phyloP scores from a whole-genome alignment of 2,329 filamentous ascomycete species.

The Botryosphaeria agaves region DNA sequence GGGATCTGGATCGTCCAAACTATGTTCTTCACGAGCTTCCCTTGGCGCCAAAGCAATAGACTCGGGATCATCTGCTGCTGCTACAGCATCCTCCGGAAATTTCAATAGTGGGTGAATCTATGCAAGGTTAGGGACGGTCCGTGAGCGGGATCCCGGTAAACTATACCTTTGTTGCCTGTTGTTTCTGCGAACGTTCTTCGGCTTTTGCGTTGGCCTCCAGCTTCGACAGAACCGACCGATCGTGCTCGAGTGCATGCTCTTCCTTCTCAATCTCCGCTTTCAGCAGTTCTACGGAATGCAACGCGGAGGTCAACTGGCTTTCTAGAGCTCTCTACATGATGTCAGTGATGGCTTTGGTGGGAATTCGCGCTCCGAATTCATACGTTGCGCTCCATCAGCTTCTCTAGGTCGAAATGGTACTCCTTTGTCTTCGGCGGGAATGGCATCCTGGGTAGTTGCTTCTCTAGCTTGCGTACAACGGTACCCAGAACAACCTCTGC shows the following conservation, averaged over 20 bases:
- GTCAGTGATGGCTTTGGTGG: slow-evolving; percentile 3
- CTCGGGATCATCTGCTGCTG: too few relatives aligned
- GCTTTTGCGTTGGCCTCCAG: slow-evolving; percentile 40
- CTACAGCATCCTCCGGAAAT: slow-evolving; percentile 7
- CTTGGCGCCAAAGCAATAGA: too few relatives aligned
- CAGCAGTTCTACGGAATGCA: slow-evolving; percentile 46
- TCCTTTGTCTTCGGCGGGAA: slow-evolving; percentile 41
- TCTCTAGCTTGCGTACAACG: slow-evolving; percentile 37
- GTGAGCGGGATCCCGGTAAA: too few relatives aligned
- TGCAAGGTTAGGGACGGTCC: slow-evolving; percentile 3
- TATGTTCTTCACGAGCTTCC: too few relatives aligned
- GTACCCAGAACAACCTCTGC: slow-evolving; percentile 38
- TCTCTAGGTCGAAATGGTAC: slow-evolving; percentile 46
- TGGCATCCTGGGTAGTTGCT: slow-evolving; percentile 42
- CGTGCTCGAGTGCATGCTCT: slow-evolving; percentile 36
- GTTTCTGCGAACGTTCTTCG: slow-evolving; percentile 34
- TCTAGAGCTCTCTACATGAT: slow-evolving; percentile 37
- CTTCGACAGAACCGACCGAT: slow-evolving; percentile 32
- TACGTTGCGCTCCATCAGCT: slow-evolving; percentile 42
- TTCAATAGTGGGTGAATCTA: slow-evolving; percentile 14
- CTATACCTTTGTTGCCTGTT: slow-evolving; percentile 17
- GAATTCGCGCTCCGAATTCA: neutral
- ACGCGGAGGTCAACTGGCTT: slow-evolving; percentile 40
- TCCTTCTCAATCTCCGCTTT: slow-evolving; percentile 39
- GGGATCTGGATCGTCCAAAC: slow-evolving; percentile 13